phyloP scores from a whole-genome alignment of 1,139 yeast species.

The Meyerozyma sp. region DNA sequence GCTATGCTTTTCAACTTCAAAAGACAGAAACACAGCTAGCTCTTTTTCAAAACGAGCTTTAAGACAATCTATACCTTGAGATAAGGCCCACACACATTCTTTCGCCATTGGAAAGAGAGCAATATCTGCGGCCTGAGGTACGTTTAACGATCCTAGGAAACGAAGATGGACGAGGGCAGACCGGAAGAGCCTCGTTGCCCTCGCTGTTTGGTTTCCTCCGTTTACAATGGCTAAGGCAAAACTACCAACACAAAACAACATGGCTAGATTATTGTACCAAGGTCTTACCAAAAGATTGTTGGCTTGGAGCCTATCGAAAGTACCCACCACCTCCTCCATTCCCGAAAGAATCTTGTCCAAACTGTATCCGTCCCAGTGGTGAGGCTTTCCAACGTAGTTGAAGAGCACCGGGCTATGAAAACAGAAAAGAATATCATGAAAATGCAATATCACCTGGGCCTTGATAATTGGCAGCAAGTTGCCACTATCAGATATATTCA shows the following conservation, averaged over 20 bases:
- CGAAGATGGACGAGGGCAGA: not conserved
- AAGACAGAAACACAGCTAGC: not conserved
- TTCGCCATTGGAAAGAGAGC: not conserved
- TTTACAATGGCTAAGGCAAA: not conserved
- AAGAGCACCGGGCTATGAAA: not conserved
- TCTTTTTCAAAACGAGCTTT: not conserved
- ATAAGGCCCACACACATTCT: not conserved
- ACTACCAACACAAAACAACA: not conserved
- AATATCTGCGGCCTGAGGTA: not conserved
- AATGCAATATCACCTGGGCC: not conserved
- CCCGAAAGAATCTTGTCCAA: not conserved
- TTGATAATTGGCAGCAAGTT: not conserved
- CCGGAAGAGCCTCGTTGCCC: not conserved
- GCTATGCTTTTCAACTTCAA: not conserved
- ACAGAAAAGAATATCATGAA: not conserved
- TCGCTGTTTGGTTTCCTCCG: not conserved
- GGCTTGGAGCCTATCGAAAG: not conserved
- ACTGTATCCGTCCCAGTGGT: not conserved
- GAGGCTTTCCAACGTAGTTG: not conserved
- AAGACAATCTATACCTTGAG: not conserved
- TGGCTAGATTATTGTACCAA: not conserved
- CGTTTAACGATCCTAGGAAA: not conserved
- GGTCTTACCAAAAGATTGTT: not conserved
- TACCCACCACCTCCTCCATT: not conserved
- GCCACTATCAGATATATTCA: not conserved